These are phyloP conservation scores for Candida michaelii DNA, from an alignment of 805 yeast genomes.

Conservation along the genomic window DNA sequence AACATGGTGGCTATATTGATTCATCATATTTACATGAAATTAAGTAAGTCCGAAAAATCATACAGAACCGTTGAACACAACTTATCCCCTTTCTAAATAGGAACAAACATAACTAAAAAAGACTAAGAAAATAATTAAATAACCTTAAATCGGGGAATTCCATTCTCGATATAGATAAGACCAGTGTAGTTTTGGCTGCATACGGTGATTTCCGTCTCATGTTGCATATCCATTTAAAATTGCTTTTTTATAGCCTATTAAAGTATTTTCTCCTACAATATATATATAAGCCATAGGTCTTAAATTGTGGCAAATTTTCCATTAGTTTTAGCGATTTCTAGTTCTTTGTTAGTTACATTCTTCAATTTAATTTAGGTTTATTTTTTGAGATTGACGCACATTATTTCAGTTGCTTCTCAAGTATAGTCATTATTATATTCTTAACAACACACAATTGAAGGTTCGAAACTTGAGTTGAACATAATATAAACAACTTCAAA, in stretches of 20 bases:
- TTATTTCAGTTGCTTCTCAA: not conserved
- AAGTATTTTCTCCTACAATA: not conserved
- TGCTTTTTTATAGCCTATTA: not conserved
- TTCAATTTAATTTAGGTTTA: not conserved
- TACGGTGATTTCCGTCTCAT: not conserved
- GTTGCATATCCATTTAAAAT: not conserved
- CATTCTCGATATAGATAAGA: too few species aligned
- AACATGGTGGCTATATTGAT: slow-evolving; percentile 37
- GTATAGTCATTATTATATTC: too few species aligned
- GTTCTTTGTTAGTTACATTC: too few species aligned
- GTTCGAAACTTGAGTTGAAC: too few species aligned
- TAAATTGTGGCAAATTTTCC: not conserved
- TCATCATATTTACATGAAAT: slow-evolving; percentile 37
- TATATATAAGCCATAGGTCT: not conserved
- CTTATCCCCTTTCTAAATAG: slow-evolving; percentile 29
- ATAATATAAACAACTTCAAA: too few species aligned
- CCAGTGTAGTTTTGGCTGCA: too few species aligned
- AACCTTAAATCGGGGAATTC: too few species aligned
- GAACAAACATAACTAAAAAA: too few species aligned
- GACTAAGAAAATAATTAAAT: too few species aligned
- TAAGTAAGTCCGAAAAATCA: slow-evolving; percentile 26
- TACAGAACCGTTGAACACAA: slow-evolving; percentile 37
- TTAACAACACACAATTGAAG: too few species aligned
- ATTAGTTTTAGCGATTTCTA: too few species aligned
- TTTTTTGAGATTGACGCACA: not conserved